These are phyloP conservation scores for Phialocephala sp. DNA, from an alignment of 2,329 filamentous ascomycete genomes.

Conservation along the genomic window DNA sequence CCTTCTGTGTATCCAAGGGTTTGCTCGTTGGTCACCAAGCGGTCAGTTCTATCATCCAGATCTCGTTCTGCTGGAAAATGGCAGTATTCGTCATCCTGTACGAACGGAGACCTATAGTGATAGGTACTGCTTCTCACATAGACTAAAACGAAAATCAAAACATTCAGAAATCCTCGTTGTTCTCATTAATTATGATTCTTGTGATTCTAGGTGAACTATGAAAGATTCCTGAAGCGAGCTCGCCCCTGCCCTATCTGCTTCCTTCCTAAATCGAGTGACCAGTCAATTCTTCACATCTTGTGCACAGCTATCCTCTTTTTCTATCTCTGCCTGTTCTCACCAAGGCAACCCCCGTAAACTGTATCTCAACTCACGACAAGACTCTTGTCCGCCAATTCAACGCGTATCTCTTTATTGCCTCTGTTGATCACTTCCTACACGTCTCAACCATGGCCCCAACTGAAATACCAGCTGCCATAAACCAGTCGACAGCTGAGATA, in stretches of 20 bases:
- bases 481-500: constrained; percentile 9
- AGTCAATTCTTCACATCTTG: not conserved
- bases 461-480: not conserved
- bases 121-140: constrained; percentile 37
- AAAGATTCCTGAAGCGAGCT: constrained; percentile 9
- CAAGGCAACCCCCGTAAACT: not conserved
- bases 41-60: constrained; percentile 35
- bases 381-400: no score
- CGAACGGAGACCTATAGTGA: constrained; percentile 33
- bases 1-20: constrained; percentile 41
- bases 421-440: not conserved
- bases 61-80: constrained; percentile 34
- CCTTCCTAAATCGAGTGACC: not conserved
- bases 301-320: not conserved
- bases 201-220: not conserved
- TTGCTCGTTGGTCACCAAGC: constrained; percentile 37
- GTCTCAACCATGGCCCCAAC: constrained; percentile 5
- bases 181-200: constrained; percentile 9
- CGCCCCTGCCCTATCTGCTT: constrained; percentile 1
- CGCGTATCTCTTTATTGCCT: not conserved
- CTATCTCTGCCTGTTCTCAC: not conserved
- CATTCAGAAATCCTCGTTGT: constrained; percentile 21
- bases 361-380: not conserved
- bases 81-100: constrained; percentile 22
- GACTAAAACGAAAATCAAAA: constrained; percentile 38